Evolutionary conservation across 1,139 yeast species (phyloP), one percentile per base, ranked within the genome.

Genomic region (Hanseniaspora uvarum): DNA sequence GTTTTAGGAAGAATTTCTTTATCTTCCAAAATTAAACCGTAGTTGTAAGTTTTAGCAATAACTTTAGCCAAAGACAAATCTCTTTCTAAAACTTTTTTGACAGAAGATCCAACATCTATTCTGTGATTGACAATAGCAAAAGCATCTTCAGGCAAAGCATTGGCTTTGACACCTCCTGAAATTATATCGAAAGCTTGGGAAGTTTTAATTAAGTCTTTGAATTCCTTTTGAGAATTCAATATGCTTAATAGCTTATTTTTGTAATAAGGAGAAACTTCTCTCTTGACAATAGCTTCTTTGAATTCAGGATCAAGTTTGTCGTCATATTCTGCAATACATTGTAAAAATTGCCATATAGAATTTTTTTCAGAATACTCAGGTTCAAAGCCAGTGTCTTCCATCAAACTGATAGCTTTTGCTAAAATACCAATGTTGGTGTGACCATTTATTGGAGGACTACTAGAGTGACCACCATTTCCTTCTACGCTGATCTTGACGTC

Each of bases 131-230:
- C 72, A 51, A 73, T 64, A 16, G 79, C 67, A 4, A 73, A 70
- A 12, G 75, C 84, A 59, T 71, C 73, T 62, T 83, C 89, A 0
- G 92, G 92, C 50, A 83, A 69, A 0, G 88, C 86, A 62, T 83
- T 83, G 34, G 79, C 70, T 65, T 83, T 83, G 44, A 76, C 75
- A 19, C 92, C 92, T 10, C 89, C 89, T n/a, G 68, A 60, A 50
- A 83, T 71, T 11, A 81, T 71, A 64, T 83, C 88, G n/a, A 78
- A 72, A 0, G 88, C 86, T 63, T 81, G 86, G 6, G 86, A 75
- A 1, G 88, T 81, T 48, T 75, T 72, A 52, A 83, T 70, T 30
- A 79, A 65, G 60, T 72, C 79, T 56, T 73, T 75, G 53, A 59
- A 58, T 5, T 58, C 57, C 24, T 60, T 58, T 4, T 62, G 55